Evolutionary conservation across 768 basidiomycete genomes (phyloP), one percentile per base, ranked within the genome.

Genomic region (Phaffia tasmanica): DNA sequence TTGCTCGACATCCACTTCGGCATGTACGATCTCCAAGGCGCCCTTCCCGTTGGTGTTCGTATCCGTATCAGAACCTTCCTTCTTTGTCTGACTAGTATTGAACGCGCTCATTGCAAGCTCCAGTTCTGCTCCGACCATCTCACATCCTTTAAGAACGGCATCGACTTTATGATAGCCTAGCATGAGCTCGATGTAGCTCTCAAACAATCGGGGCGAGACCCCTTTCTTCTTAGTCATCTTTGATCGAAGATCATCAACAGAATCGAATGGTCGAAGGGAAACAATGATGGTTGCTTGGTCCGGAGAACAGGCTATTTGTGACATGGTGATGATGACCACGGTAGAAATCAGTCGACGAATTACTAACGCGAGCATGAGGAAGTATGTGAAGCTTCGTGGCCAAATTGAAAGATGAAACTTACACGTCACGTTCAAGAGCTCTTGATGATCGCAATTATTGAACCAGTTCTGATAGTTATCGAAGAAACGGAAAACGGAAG

Each of bases 151-250:
- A 18, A 99, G 83, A 70, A 97, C 85, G 69, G 80, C 83, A 75
- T 99, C 95, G 64, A 98, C 92, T 48, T 85, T 83, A 15, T 84
- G 84, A 72, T 94, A 97, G 5, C 76, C 76, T 62, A 76, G 73
- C 73, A 97, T 86, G 71, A 95, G 87, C 50, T 83, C 81, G 63
- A 83, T 83, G 75, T 88, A 92, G 70, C 93, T 90, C 73, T 94
- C 90, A 74, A 98, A 89, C 75, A 98, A 81, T 65, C 87, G 84
- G 68, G 88, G 81, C 69, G 90, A 92, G 72, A 99, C 85, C 25
- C 94, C 93, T 73, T 89, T 92, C 79, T 89, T 93, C 79, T 85
- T 88, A n/a, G 85, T 86, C 11, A 98, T 81, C 76, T 87, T 93
- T 54, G 73, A 74, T 56, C 83, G 84, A 57, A 94, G 78, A 65